These are phyloP conservation scores for Talaromyces proteolyticus DNA, from an alignment of 495 filamentous ascomycete genomes.

Conservation along the genomic window DNA sequence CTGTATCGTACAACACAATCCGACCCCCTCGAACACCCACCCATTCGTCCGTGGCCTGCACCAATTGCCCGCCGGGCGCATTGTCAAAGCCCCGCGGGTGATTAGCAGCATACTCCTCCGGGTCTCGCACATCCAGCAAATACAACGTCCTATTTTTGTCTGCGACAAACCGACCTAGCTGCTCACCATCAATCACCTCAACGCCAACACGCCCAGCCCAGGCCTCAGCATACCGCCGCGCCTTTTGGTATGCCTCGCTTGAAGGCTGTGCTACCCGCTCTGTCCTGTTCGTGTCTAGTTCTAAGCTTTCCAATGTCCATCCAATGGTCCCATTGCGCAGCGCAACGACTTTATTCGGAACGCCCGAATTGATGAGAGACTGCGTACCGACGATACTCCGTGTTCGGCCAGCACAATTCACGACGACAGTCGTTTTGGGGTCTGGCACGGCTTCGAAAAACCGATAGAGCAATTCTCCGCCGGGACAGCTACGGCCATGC, in stretches of 20 bases:
- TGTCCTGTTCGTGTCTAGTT: slow-evolving; percentile 11
- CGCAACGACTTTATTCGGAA: slow-evolving; percentile 19
- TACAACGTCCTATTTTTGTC: slow-evolving; percentile 13
- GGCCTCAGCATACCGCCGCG: slow-evolving; percentile 10
- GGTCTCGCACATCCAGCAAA: slow-evolving; percentile 20
- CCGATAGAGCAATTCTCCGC: slow-evolving; percentile 19
- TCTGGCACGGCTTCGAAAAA: slow-evolving; percentile 18
- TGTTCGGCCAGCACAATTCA: slow-evolving; percentile 22
- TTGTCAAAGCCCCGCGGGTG: slow-evolving; percentile 16
- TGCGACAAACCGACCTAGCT: slow-evolving; percentile 5
- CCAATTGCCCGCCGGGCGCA: slow-evolving; percentile 22
- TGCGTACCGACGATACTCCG: slow-evolving; percentile 21
- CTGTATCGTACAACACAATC: slow-evolving; percentile 20
- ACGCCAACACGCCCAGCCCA: slow-evolving; percentile 16
- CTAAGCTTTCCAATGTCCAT: slow-evolving; percentile 19
- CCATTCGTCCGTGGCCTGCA: slow-evolving; percentile 23
- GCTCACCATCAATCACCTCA: background rate
- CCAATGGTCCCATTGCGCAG: slow-evolving; percentile 23
- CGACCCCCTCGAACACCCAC: slow-evolving; percentile 18
- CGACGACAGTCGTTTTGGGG: slow-evolving; percentile 16
- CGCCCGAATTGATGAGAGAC: slow-evolving; percentile 15
- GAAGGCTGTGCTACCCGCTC: slow-evolving; percentile 13
- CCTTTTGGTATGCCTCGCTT: slow-evolving; percentile 7
- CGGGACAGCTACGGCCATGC: slow-evolving; percentile 19
- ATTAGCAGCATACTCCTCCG: slow-evolving; percentile 13